phyloP scores from a whole-genome alignment of 2,329 filamentous ascomycete genomes.

The Aureobasidium zeae region DNA sequence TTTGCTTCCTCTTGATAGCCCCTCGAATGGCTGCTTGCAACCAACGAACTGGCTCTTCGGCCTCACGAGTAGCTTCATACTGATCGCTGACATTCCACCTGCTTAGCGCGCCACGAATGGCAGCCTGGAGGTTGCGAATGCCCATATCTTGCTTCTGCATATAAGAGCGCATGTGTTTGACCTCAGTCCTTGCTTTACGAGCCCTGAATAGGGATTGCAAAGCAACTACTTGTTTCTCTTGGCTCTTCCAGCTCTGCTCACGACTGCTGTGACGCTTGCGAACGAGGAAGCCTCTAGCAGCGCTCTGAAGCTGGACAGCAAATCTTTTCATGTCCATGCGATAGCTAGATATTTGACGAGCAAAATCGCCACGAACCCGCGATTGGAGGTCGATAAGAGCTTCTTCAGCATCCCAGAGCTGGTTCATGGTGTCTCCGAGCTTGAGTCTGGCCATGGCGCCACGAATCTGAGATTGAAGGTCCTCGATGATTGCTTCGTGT shows the following conservation, averaged over 20 bases:
- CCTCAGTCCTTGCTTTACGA: slow-evolving; percentile 43
- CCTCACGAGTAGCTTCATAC: slow-evolving; percentile 31
- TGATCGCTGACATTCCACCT: slow-evolving; percentile 45
- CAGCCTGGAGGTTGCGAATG: slow-evolving; percentile 35
- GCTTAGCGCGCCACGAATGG: slow-evolving; percentile 44
- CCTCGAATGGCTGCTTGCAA: slow-evolving; percentile 42
- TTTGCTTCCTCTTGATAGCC: slow-evolving; percentile 33
- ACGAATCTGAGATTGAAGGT: slow-evolving; percentile 78
- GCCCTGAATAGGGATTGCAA: slow-evolving; percentile 76
- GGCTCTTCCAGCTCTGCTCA: slow-evolving; percentile 58
- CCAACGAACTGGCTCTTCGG: slow-evolving; percentile 28
- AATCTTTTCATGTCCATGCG: slow-evolving; percentile 74
- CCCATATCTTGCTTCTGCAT: slow-evolving; percentile 38
- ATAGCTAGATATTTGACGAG: slow-evolving; percentile 74
- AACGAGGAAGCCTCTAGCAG: slow-evolving; percentile 64
- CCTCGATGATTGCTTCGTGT: slow-evolving; percentile 60
- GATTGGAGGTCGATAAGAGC: slow-evolving; percentile 74
- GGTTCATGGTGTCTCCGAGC: slow-evolving; percentile 75
- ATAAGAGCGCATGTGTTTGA: slow-evolving; percentile 38
- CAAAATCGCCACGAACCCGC: slow-evolving; percentile 77
- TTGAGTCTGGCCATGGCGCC: slow-evolving; percentile 69
- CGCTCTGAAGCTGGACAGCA: slow-evolving; percentile 69
- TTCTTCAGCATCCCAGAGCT: slow-evolving; percentile 78
- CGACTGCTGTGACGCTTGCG: slow-evolving; percentile 54
- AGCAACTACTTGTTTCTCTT: slow-evolving; percentile 58